These are phyloP conservation scores for Aspergillus sp. DNA, from an alignment of 2,329 filamentous ascomycete genomes.

Conservation along the genomic window DNA sequence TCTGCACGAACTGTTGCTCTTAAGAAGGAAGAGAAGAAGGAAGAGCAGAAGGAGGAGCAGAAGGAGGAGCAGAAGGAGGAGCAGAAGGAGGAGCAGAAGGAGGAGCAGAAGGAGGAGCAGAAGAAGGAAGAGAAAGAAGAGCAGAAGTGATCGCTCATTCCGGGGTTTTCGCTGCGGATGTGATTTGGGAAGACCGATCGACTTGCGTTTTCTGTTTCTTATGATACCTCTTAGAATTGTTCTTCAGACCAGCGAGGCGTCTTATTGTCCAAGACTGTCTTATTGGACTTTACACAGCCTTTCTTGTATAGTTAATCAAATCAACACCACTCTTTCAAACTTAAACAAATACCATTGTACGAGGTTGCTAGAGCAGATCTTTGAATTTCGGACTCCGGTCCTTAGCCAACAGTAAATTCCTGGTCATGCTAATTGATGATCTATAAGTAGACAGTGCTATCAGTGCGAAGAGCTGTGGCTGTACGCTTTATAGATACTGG, in stretches of 20 bases:
- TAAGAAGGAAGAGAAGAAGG: conserved; percentile 13
- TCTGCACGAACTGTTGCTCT: conserved; percentile 32
- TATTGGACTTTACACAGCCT: not conserved
- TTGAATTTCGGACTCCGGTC: no score
- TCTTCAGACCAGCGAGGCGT: not conserved
- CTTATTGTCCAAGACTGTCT: not conserved
- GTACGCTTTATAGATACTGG: not conserved
- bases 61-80: not conserved
- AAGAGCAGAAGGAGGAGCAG: not conserved
- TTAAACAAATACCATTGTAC: not conserved
- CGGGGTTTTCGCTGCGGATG: not conserved
- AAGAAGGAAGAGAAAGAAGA: not conserved
- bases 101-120: not conserved
- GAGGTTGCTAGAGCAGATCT: not conserved
- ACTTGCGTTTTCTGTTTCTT: not conserved
- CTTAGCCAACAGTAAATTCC: no score
- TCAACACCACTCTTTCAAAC: not conserved
- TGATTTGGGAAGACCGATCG: not conserved
- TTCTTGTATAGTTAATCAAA: conserved; percentile 7
- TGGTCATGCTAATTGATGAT: no score
- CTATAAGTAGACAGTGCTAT: no score
- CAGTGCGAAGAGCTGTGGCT: no score
- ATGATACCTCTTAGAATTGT: conserved; percentile 14
- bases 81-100: not conserved
- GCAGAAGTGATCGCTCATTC: not conserved